These are phyloP conservation scores for Thermomucor indicae-seudaticae DNA, from an alignment of 371 early-diverging fungal species.

Conservation along the genomic window DNA sequence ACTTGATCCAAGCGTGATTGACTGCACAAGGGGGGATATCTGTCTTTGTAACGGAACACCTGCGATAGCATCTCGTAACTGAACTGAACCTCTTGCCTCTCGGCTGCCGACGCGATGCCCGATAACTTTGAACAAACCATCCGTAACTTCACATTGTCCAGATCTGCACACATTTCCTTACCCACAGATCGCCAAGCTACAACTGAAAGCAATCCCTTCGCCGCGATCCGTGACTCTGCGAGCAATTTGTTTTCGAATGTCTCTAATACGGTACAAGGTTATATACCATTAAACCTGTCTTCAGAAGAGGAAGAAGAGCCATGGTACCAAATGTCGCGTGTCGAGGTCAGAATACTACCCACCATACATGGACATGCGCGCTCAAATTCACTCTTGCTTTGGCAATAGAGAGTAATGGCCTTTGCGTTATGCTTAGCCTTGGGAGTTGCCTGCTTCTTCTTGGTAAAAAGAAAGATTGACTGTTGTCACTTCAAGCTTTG, in stretches of 20 bases:
- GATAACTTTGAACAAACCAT: too few relatives aligned
- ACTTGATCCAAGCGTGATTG: too few relatives aligned
- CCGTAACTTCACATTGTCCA: conserved; percentile 33
- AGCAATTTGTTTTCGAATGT: conserved; percentile 36
- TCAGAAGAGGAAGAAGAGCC: conserved; percentile 46
- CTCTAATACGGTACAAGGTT: conserved; percentile 39
- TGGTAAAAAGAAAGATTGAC: conserved; percentile 18
- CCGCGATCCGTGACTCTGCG: conserved; percentile 34
- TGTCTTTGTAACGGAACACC: too few relatives aligned
- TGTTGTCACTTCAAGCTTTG: background rate
- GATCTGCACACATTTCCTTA: conserved; percentile 20
- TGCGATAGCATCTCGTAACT: too few relatives aligned
- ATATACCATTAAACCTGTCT: conserved; percentile 27
- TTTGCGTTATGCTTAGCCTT: conserved; percentile 47
- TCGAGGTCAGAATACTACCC: conserved; percentile 26
- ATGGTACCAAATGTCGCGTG: conserved; percentile 48
- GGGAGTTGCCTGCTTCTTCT: conserved; percentile 39
- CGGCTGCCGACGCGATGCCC: too few relatives aligned
- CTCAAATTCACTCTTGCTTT: background rate
- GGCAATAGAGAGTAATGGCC: conserved; percentile 39
- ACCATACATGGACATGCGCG: background rate
- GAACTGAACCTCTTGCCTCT: too few relatives aligned
- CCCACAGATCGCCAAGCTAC: conserved; percentile 11
- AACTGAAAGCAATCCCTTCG: conserved; percentile 13
- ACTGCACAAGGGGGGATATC: too few relatives aligned